These are phyloP conservation scores for Dothistroma pini DNA, from an alignment of 2,329 filamentous ascomycete species.

Conservation along the genomic window DNA sequence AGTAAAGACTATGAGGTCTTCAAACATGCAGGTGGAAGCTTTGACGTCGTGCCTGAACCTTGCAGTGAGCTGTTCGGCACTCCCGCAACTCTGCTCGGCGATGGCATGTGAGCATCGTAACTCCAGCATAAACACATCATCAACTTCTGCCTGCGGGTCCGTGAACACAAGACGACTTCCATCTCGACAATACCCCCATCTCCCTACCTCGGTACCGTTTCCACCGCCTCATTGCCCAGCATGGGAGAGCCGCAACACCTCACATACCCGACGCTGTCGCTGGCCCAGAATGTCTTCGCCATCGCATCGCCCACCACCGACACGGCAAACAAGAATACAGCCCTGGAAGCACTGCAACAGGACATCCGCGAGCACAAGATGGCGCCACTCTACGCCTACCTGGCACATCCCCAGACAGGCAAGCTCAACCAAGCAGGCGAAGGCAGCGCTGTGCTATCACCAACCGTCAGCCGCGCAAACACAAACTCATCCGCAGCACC, in stretches of 20 bases:
- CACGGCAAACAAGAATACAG: conserved; percentile 62
- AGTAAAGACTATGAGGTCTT: not conserved
- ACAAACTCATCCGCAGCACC: conserved; percentile 34
- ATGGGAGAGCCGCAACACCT: conserved; percentile 81
- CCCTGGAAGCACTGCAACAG: conserved; percentile 72
- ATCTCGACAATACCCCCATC: not conserved
- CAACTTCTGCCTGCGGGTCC: not conserved
- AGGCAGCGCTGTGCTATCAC: conserved; percentile 30
- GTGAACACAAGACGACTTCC: not conserved
- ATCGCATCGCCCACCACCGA: conserved; percentile 75
- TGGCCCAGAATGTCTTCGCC: conserved; percentile 82
- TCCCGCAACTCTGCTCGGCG: not conserved
- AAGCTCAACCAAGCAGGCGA: conserved; percentile 76
- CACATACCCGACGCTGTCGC: conserved; percentile 75
- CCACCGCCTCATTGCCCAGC: conserved; percentile 26
- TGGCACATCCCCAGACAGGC: conserved; percentile 77
- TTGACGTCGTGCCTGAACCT: not conserved
- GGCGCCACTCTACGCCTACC: conserved; percentile 80
- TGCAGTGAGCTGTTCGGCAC: not conserved
- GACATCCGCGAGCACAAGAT: conserved; percentile 81
- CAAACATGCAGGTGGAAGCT: not conserved
- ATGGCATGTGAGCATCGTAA: conserved; percentile 6
- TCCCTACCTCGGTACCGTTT: not conserved
- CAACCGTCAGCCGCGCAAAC: conserved; percentile 33
- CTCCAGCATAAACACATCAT: conserved; percentile 4